phyloP scores from a whole-genome alignment of 768 basidiomycete genomes.

The Scleroderma bovista region DNA sequence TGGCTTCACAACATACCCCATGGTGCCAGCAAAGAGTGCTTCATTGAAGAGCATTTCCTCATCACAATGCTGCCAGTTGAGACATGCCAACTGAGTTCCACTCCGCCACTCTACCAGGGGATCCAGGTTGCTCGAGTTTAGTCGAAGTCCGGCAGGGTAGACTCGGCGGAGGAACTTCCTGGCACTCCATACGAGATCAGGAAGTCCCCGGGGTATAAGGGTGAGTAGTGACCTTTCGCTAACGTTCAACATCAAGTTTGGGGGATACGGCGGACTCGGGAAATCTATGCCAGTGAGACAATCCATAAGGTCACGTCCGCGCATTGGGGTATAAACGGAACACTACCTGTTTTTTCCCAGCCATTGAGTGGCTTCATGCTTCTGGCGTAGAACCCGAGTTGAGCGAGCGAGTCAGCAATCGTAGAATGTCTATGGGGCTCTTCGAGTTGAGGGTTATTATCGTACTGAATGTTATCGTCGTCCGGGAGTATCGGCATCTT shows the following conservation, averaged over 20 bases:
- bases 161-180: conserved; percentile 46
- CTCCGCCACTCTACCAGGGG: conserved; percentile 49
- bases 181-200: conserved; percentile 38
- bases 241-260: conserved; percentile 54
- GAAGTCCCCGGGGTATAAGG: conserved; percentile 34
- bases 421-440: conserved; percentile 9
- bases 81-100: conserved; percentile 51
- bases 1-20: conserved; percentile 54
- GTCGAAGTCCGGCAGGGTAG: conserved; percentile 53
- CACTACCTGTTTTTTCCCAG: conserved; percentile 41
- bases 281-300: conserved; percentile 6
- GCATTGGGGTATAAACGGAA: background rate
- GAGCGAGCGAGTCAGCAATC: conserved; percentile 50
- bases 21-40: conserved; percentile 52
- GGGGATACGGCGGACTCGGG: conserved; percentile 16
- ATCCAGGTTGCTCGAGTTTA: conserved; percentile 50
- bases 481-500: conserved; percentile 4
- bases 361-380: conserved; percentile 55
- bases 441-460: conserved; percentile 19
- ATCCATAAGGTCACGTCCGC: background rate
- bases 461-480: background rate
- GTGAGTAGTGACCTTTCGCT: conserved; percentile 45
- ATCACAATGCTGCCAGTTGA: conserved; percentile 65
- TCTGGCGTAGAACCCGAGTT: conserved; percentile 53
- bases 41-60: conserved; percentile 56